Evolutionary conservation across 2,329 filamentous ascomycete genomes (phyloP), one percentile per base, ranked within the genome.

Genomic region (Calonectria hawksworthii): DNA sequence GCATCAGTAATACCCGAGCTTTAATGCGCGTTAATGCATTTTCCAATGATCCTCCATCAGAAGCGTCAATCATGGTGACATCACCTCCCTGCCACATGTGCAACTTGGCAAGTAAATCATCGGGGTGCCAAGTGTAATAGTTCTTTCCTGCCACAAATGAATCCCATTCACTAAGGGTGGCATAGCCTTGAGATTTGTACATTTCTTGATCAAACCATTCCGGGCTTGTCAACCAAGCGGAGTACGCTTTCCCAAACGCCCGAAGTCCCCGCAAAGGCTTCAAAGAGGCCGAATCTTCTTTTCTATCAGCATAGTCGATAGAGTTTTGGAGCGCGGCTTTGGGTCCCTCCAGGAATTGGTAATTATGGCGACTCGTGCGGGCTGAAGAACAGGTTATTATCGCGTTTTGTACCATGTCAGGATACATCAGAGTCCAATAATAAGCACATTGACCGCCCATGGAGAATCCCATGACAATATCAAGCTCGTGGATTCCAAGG

Each of bases 1-100:
- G 93, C 73, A 94, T 83, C 2, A 94, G 89, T 74, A 94, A 81
- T 0, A 90, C 89, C 75, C 90, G 92, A 0, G 92, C 90, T 82
- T 90, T 91, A 80, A 94, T 93, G 2, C 85, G 88, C 63, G 88
- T 85, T 87, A 94, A 85, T 0, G 90, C 89, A 73, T 87, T 87
- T 74, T 88, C 86, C 72, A 92, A 90, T 13, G 79, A 78, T 1
- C 68, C 76, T 8, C 61, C 72, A 16, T 76, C 78, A 47, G 75
- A 78, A 7, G 76, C 74, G 47, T 80, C 72, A 11, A 70, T 75
- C 18, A 75, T 64, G 0, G 79, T 78, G 1, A 86, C 79, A 56
- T 89, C 80, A 66, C 87, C 86, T 32, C 77, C 79, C 76, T 89
- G 86, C 88, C 88, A 89, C 86, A 87, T 88, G 13, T 82, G 73